Base-by-base conservation (phyloP, 306 rosid genomes). In the Canavalia ensiformis region DNA sequence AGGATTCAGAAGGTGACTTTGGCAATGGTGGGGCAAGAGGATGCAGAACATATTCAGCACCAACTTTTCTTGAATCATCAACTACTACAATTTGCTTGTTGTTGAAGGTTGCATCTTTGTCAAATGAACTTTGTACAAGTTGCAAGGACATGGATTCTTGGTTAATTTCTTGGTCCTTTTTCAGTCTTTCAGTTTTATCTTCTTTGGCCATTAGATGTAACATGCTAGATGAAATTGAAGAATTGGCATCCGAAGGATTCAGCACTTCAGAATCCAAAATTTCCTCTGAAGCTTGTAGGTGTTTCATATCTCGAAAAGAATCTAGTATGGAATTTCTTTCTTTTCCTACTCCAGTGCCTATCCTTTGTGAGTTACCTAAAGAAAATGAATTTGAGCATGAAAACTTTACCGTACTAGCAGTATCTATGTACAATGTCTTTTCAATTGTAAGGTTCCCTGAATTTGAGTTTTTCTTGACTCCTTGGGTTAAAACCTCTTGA, bases 1-100 rank as follows among this genome's bases (percentile, higher is more conserved):
- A 96, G 12, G 99, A 96, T 78, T 96, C 94, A 0, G 98, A 87
- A 65, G 99, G 99, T 39, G 99, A 93, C 84, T 87, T 93, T 42
- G 97, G 99, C 82, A 93, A 75, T 33, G 97, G 94, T 18, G 96
- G 99, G 1, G 90, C 90, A 47, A 76, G 72, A 86, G 83, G 84
- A 82, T 88, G 82, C 56, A 47, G 9, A 77, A 47, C 74, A 28
- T 74, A 56, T 57, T 84, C 80, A 67, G 72, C 12, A 51, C 62
- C 60, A 9, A 37, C 58, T 57, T 74, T 84, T 83, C 54, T 86
- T 59, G 75, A 76, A 77, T 81, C 89, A 60, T 69, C 86, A 72
- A 59, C 86, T 55, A 55, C 72, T n/a, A 81, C 78, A 59, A 86
- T 83, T 81, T 88, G 88, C 69, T 72, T 58, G 79, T 64, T 82